Evolutionary conservation across 805 yeast species (phyloP).

Genomic region (Kregervanrija fluxuum): DNA sequence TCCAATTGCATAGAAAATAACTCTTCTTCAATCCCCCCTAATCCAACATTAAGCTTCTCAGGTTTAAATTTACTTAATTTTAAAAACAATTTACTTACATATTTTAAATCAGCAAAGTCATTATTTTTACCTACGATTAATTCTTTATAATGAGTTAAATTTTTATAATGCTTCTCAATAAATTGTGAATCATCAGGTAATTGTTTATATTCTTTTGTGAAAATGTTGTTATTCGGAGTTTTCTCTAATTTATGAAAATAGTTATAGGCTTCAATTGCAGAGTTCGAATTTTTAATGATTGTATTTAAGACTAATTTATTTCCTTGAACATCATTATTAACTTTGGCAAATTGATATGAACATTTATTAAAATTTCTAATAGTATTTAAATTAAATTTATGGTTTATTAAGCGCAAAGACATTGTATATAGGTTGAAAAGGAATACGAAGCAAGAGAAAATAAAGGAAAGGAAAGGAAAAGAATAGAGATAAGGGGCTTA

Average conservation of each 20-base stretch:
- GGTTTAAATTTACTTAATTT: constrained; percentile 31
- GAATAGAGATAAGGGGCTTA: too few relatives aligned
- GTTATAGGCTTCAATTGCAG: constrained; percentile 22
- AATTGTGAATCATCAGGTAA: constrained; percentile 48
- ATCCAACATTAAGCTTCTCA: constrained; percentile 8
- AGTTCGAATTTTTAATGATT: constrained; percentile 10
- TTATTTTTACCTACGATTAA: constrained; percentile 21
- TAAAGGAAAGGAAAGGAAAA: too few relatives aligned
- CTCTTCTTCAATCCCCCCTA: constrained; percentile 29
- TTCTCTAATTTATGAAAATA: constrained; percentile 14
- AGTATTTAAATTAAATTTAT: too few relatives aligned
- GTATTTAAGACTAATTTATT: too few relatives aligned
- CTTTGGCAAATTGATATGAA: too few relatives aligned
- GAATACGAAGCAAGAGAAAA: too few relatives aligned
- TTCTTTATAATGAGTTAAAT: constrained; percentile 29
- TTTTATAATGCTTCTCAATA: constrained; percentile 42
- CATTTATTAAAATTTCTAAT: too few relatives aligned
- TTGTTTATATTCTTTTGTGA: constrained; percentile 32
- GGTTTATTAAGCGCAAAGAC: too few relatives aligned
- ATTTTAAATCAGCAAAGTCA: constrained; percentile 31
- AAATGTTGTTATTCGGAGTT: constrained; percentile 7
- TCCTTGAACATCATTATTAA: too few relatives aligned
- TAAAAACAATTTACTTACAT: constrained; percentile 32
- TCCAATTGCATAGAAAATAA: constrained; percentile 18
- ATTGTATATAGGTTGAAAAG: too few relatives aligned